These are phyloP conservation scores for Polytrichum formosum DNA, from an alignment of 225 moss, liverwort and hornwort species.

Conservation along the genomic window DNA sequence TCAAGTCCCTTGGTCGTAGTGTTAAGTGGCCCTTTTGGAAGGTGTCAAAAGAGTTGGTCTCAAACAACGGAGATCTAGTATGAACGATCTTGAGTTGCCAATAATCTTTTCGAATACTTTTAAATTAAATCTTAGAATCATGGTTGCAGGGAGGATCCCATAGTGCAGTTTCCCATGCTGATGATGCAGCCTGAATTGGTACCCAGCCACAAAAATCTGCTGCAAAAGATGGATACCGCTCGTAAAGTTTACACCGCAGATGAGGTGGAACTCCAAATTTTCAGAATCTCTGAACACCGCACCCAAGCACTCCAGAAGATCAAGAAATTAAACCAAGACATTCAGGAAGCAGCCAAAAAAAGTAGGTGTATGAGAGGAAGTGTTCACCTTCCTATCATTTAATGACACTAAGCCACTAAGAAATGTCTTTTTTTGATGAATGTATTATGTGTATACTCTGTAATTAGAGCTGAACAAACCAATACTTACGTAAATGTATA, in stretches of 20 bases:
- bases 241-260: not conserved
- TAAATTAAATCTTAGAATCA: not conserved
- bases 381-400: no score
- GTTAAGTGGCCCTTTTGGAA: no score
- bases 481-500: no score
- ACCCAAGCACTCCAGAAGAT: not conserved
- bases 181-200: not conserved
- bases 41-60: not conserved
- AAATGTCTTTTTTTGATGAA: no score
- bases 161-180: conserved; percentile 31
- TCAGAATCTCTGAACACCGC: not conserved
- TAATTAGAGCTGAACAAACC: no score
- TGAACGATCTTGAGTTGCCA: not conserved
- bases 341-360: not conserved
- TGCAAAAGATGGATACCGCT: not conserved
- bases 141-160: conserved; percentile 31
- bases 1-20: no score
- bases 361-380: not conserved
- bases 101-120: no score
- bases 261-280: not conserved
- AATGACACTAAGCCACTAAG: no score
- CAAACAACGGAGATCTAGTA: not conserved
- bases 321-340: not conserved
- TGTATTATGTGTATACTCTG: no score
- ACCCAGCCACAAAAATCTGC: not conserved